These are phyloP conservation scores for Thraustochytrium striatum DNA, from an alignment of 352 stramenopile species.

Conservation along the genomic window DNA sequence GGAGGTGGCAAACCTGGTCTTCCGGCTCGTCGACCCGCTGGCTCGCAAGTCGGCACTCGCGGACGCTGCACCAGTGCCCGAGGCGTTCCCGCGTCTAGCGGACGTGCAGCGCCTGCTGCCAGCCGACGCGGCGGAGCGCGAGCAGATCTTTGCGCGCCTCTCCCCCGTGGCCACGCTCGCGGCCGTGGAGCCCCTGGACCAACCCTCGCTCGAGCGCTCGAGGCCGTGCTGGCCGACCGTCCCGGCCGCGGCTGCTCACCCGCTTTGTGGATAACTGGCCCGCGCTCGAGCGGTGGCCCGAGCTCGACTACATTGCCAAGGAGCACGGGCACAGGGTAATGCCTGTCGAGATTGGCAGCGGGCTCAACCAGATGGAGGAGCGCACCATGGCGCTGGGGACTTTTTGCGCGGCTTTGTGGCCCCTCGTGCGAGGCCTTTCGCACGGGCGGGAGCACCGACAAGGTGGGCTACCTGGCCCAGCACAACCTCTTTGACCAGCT, in stretches of 20 bases:
- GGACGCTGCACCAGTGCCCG: background rate
- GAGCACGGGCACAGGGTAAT: conserved; percentile 13
- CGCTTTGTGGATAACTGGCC: conserved; percentile 18
- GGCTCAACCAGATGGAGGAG: conserved; percentile 20
- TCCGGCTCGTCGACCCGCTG: conserved; percentile 1
- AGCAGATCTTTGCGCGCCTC: background rate
- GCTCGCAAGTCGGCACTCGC: background rate
- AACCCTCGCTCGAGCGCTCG: background rate
- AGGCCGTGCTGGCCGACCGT: background rate
- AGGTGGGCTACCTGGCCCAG: conserved; percentile 60
- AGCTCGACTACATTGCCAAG: background rate
- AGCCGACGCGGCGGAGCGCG: background rate
- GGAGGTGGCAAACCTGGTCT: conserved; percentile 17
- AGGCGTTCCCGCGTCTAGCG: background rate
- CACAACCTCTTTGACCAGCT: conserved; percentile 62
- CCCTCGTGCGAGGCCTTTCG: background rate
- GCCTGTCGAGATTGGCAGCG: conserved; percentile 45
- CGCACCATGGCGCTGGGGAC: background rate
- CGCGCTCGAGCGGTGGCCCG: conserved; percentile 5
- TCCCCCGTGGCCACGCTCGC: background rate
- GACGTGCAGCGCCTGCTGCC: background rate
- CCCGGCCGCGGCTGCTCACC: background rate
- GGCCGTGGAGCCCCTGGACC: background rate
- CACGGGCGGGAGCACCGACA: background rate
- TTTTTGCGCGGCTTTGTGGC: conserved; percentile 16